A percentile compares a stretch with the other conserved stretches of the same genome.
These are phyloP conservation scores for Leccinum aurantiacum DNA, from an alignment of 768 basidiomycete genomes.

Conservation along the genomic window DNA sequence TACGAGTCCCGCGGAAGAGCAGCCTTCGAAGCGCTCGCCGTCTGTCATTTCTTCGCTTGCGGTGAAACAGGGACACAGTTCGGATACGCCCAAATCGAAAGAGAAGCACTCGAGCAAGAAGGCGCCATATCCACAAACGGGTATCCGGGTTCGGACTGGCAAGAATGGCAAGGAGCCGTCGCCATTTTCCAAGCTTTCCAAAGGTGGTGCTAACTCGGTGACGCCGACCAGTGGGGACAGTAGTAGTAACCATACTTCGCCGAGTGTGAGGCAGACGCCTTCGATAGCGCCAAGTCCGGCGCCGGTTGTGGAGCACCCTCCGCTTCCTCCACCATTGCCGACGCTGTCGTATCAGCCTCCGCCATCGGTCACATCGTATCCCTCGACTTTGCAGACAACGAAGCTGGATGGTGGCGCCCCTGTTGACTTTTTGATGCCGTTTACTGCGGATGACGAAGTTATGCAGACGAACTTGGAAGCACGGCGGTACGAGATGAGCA, in stretches of 20 bases:
- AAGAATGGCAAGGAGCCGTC: conserved; percentile 38
- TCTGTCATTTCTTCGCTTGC: conserved; percentile 5
- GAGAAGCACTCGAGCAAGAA: conserved; percentile 45
- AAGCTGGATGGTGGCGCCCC: conserved; percentile 15
- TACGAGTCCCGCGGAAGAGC: conserved; percentile 14
- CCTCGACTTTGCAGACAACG: conserved; percentile 9
- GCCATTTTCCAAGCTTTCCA: conserved; percentile 19
- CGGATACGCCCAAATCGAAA: conserved; percentile 32
- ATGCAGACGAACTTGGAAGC: conserved; percentile 12
- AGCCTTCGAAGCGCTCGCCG: conserved; percentile 11
- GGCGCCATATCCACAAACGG: conserved; percentile 41
- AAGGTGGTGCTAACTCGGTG: conserved; percentile 5
- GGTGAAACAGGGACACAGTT: conserved; percentile 10
- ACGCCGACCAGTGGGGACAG: conserved; percentile 8
- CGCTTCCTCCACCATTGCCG: conserved; percentile 15
- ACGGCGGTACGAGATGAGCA: conserved; percentile 16
- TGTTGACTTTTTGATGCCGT: conserved; percentile 28
- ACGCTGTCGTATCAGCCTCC: conserved; percentile 8
- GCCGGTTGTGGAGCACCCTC: conserved; percentile 4
- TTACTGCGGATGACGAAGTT: conserved; percentile 21
- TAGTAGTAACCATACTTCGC: conserved; percentile 7
- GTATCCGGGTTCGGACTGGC: conserved; percentile 46
- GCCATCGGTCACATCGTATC: conserved; percentile 9
- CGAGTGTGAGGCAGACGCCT: conserved; percentile 8
- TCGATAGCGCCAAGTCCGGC: conserved; percentile 14